phyloP scores from a whole-genome alignment of 2,329 filamentous ascomycete species.

The Apiospora phragmitis region DNA sequence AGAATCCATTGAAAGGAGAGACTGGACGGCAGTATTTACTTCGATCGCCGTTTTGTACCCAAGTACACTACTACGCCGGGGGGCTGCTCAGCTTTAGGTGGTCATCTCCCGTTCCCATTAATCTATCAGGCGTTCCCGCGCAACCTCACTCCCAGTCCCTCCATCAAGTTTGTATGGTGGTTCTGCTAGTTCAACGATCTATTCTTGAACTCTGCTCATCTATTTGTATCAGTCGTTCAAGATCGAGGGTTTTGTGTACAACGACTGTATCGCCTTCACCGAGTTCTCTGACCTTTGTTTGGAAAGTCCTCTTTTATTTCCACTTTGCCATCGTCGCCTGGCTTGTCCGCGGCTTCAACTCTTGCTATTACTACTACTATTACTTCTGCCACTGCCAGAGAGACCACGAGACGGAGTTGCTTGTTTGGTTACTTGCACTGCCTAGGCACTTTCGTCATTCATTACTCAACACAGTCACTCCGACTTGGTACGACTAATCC shows the following conservation, averaged over 20 bases:
- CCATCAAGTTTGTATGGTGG: not conserved
- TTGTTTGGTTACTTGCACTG: not conserved
- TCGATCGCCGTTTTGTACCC: not conserved
- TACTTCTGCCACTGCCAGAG: not conserved
- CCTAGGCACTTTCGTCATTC: not conserved
- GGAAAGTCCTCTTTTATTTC: not conserved
- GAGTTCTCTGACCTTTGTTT: not conserved
- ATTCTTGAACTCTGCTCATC: constrained; percentile 2
- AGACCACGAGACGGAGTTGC: not conserved
- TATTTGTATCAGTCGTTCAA: not conserved
- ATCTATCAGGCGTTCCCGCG: constrained; percentile 6
- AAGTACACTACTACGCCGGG: not conserved
- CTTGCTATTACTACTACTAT: not conserved
- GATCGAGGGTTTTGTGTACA: not conserved
- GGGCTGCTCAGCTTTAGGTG: constrained; percentile 6
- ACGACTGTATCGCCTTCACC: not conserved
- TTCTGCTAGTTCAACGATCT: not conserved
- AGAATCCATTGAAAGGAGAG: not conserved
- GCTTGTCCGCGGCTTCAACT: not conserved
- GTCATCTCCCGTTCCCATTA: constrained; percentile 6
- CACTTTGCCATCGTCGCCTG: not conserved
- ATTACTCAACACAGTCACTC: constrained; percentile 4
- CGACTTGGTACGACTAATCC: constrained; percentile 8
- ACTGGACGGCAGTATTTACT: not conserved
- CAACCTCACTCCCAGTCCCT: constrained; percentile 3